Evolutionary conservation across 2,329 filamentous ascomycete species (phyloP).

Genomic region (Albifimbria verrucaria): DNA sequence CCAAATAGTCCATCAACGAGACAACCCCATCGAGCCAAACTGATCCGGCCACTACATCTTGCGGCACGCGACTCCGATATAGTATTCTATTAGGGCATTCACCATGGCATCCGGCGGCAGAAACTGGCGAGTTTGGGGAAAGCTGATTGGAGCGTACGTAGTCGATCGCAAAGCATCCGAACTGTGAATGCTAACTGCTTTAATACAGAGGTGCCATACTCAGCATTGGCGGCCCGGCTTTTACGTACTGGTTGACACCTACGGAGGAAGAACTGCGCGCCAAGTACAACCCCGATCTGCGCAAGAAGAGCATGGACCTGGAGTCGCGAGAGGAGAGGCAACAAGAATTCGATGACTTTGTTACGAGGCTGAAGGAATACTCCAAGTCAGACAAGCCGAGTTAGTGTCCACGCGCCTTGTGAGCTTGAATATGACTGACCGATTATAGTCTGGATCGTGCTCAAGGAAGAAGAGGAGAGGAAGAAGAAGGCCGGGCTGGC

Average conservation of each 20-base stretch:
- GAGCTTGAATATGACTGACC: slow-evolving; percentile 10
- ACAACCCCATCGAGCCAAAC: neutral
- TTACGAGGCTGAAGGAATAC: slow-evolving; percentile 78
- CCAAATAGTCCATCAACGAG: neutral
- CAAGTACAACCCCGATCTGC: slow-evolving; percentile 92
- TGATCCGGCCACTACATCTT: no score
- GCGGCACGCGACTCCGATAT: slow-evolving; percentile 2
- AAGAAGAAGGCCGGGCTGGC: slow-evolving; percentile 33
- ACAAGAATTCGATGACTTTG: slow-evolving; percentile 87
- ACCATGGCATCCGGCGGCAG: slow-evolving; percentile 35
- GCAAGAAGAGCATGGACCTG: slow-evolving; percentile 68
- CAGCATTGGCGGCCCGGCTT: slow-evolving; percentile 78
- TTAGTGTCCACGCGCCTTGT: slow-evolving; percentile 40
- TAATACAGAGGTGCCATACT: slow-evolving; percentile 62
- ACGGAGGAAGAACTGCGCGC: slow-evolving; percentile 90
- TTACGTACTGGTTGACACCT: slow-evolving; percentile 77
- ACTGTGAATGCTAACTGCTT: slow-evolving; percentile 9
- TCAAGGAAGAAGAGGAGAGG: slow-evolving; percentile 44
- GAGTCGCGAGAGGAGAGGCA: slow-evolving; percentile 72
- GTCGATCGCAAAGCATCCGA: slow-evolving; percentile 10
- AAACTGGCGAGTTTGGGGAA: slow-evolving; percentile 59
- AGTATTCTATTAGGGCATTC: neutral
- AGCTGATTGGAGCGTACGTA: slow-evolving; percentile 68
- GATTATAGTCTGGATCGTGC: slow-evolving; percentile 46
- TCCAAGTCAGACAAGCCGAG: slow-evolving; percentile 90